These are phyloP conservation scores for Posidonia australis DNA, from an alignment of 106 monocot genomes.

Conservation along the genomic window DNA sequence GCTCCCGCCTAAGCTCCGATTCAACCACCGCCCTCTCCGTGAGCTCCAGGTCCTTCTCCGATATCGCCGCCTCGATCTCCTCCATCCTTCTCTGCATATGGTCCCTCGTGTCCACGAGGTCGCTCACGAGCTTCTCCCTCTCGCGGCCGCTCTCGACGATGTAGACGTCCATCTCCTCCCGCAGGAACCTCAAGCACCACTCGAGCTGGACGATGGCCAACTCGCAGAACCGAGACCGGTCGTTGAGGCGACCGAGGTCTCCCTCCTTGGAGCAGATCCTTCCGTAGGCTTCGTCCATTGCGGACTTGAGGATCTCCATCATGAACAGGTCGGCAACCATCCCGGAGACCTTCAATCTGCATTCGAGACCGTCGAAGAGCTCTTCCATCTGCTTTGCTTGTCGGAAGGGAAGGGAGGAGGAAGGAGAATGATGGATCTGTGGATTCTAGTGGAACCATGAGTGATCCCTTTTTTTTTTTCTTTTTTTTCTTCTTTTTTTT, in stretches of 20 bases:
- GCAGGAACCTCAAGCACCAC: slow-evolving; percentile 57
- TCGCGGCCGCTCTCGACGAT: slow-evolving; percentile 19
- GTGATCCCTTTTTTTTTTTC: too few relatives aligned
- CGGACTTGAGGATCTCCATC: slow-evolving; percentile 67
- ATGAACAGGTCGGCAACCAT: slow-evolving; percentile 62
- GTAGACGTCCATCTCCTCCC: slow-evolving; percentile 37
- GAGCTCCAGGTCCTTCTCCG: slow-evolving; percentile 52
- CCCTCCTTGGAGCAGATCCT: slow-evolving; percentile 45
- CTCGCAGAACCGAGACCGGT: slow-evolving; percentile 63
- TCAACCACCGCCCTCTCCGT: slow-evolving; percentile 28
- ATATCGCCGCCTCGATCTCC: slow-evolving; percentile 47
- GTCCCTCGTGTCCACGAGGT: slow-evolving; percentile 41
- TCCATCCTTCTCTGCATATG: slow-evolving; percentile 40
- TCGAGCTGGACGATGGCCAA: slow-evolving; percentile 69
- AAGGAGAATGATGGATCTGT: too few relatives aligned
- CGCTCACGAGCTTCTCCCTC: slow-evolving; percentile 33
- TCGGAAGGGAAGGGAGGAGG: too few relatives aligned
- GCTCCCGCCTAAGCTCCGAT: slow-evolving; percentile 23
- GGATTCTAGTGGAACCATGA: too few relatives aligned
- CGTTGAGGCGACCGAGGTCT: slow-evolving; percentile 47
- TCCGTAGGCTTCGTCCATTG: slow-evolving; percentile 65
- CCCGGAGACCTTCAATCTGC: slow-evolving; percentile 35
- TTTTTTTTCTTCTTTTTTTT: too few relatives aligned
- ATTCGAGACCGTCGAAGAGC: slow-evolving; percentile 15
- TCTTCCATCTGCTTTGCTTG: slow-evolving; percentile 6